phyloP scores from a whole-genome alignment of 2,329 filamentous ascomycete genomes.

The Pseudogymnoascus destructans region DNA sequence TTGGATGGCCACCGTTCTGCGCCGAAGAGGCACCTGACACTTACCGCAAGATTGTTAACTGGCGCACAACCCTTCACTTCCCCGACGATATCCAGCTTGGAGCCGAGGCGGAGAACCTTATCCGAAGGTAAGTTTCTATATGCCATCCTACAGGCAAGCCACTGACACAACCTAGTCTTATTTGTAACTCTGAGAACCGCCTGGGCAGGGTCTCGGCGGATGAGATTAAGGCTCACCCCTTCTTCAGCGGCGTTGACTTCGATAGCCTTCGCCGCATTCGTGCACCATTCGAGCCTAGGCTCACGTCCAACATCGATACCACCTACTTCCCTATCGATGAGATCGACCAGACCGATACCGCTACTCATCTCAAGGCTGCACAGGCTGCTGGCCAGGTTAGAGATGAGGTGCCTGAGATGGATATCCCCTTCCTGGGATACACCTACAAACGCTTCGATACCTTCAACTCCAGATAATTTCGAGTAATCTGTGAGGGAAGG shows the following conservation, averaged over 20 bases:
- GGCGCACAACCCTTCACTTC: constrained; percentile 91
- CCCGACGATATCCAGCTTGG: constrained; percentile 87
- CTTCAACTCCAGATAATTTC: background rate
- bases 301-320: constrained; percentile 88
- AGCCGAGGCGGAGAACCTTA: constrained; percentile 79
- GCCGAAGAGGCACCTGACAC: constrained; percentile 96
- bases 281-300: constrained; percentile 87
- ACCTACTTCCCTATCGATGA: constrained; percentile 99
- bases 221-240: constrained; percentile 86
- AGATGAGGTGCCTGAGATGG: constrained; percentile 85
- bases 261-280: constrained; percentile 84
- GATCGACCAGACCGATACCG: constrained; percentile 92
- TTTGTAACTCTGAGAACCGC: constrained; percentile 87
- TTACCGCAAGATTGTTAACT: constrained; percentile 98
- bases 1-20: constrained; percentile 98
- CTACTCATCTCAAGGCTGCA: constrained; percentile 62
- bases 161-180: constrained; percentile 45
- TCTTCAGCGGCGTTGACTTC: constrained; percentile 96
- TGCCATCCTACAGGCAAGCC: background rate
- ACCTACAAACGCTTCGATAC: constrained; percentile 92
- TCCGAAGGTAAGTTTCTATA: constrained; percentile 56
- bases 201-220: constrained; percentile 75
- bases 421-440: constrained; percentile 88
- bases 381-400: constrained; percentile 50
- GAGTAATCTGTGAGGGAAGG: background rate